phyloP scores from a whole-genome alignment of 1,139 yeast genomes.

The Nakaseomyces kungkrabaensis region DNA sequence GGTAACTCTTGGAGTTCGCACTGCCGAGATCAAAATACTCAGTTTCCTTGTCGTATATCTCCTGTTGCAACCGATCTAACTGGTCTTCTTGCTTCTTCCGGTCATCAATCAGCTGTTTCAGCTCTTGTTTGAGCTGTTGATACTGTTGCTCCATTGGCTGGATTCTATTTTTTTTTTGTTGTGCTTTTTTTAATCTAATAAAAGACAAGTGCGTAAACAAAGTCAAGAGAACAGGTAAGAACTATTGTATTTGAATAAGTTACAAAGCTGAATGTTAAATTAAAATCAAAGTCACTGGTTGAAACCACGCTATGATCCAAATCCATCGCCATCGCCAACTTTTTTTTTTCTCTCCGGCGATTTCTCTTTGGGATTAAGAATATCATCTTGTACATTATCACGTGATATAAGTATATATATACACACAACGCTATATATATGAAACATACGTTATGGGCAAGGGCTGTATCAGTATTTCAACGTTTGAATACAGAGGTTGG shows the following conservation, averaged over 20 bases:
- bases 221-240: not conserved
- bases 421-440: not conserved
- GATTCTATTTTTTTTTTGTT: not conserved
- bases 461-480: not conserved
- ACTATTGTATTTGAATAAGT: no score
- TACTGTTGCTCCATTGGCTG: slow-evolving; percentile 41
- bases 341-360: no score
- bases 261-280: no score
- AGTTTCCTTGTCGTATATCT: slow-evolving; percentile 73
- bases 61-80: slow-evolving; percentile 59
- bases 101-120: slow-evolving; percentile 53
- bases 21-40: slow-evolving; percentile 59
- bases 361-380: not conserved
- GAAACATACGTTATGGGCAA: no score
- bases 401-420: not conserved
- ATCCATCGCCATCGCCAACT: no score
- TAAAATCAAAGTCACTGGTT: no score
- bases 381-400: not conserved
- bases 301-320: not conserved
- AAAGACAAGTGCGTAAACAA: not conserved
- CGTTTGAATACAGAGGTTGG: slow-evolving; percentile 3
- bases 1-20: slow-evolving; percentile 5
- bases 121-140: slow-evolving; percentile 55
- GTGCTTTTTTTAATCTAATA: no score
- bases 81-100: slow-evolving; percentile 59